phyloP scores from a whole-genome alignment of 140 eudicot species.

The Stevia rebaudiana region DNA sequence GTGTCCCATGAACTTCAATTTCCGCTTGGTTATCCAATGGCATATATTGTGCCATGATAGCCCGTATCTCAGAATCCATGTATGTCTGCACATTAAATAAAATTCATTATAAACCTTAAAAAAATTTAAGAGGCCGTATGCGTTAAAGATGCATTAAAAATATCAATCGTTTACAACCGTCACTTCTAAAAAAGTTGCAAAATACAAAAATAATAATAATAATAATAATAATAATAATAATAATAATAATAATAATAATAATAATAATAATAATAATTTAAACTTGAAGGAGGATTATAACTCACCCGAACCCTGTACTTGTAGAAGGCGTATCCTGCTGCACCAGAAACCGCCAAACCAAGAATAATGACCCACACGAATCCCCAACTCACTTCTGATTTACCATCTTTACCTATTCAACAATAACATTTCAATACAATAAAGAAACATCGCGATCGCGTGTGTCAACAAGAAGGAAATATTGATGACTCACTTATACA shows the following conservation, averaged over 20 bases:
- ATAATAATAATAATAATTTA: no score
- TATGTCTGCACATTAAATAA: not conserved
- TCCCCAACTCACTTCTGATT: not conserved
- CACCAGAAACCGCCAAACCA: not conserved
- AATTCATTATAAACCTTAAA: no score
- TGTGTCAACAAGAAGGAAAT: not conserved
- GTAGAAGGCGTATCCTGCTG: not conserved
- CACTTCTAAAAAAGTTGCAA: no score
- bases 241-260: no score
- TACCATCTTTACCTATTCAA: not conserved
- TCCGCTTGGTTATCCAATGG: not conserved
- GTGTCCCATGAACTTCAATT: not conserved
- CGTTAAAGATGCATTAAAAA: no score
- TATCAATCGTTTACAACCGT: no score
- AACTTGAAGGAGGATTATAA: no score
- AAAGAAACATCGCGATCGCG: no score
- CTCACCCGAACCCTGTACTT: not conserved
- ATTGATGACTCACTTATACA: conserved; percentile 64
- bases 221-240: no score
- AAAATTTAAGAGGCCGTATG: no score
- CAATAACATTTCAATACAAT: not conserved
- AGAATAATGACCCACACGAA: not conserved
- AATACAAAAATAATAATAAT: no score
- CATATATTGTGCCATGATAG: not conserved
- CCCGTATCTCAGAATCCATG: not conserved